Percentiles rank a stretch among this genome's conserved stretches.
Conservation (phyloP, 495 filamentous ascomycete species). For the Penicillium silybi region DNA sequence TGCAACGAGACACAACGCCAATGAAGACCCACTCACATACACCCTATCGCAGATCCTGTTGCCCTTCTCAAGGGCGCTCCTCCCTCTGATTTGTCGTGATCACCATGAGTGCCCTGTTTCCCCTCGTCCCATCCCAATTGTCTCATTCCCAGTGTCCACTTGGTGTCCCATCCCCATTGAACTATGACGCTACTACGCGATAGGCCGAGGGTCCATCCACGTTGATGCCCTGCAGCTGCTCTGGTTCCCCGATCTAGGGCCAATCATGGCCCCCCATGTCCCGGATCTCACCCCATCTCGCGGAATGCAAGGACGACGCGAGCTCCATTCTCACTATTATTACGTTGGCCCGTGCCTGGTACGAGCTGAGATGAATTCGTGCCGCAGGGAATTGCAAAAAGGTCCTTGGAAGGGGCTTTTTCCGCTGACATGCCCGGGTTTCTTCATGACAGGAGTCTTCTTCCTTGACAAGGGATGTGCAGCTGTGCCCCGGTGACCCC, state of each 20-base stretch:
- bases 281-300: conserved; percentile 14
- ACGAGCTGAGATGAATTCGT: conserved; percentile 15
- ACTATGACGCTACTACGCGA: conserved; percentile 21
- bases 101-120: conserved; percentile 8
- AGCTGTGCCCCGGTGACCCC: conserved; percentile 20
- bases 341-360: conserved; percentile 24
- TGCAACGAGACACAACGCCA: conserved; percentile 30
- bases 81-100: conserved; percentile 20
- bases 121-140: conserved; percentile 23
- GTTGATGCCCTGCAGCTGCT: conserved; percentile 24
- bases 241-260: conserved; percentile 12
- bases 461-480: conserved; percentile 27
- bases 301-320: conserved; percentile 28
- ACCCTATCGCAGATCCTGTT: conserved; percentile 24
- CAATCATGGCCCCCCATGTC: conserved; percentile 12
- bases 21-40: conserved; percentile 24
- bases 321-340: conserved; percentile 29
- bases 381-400: conserved; percentile 14
- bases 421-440: conserved; percentile 18
- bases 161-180: neutral
- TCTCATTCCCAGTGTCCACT: conserved; percentile 26
- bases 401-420: conserved; percentile 13
- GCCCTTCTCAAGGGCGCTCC: conserved; percentile 18
- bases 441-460: conserved; percentile 20
- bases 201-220: conserved; percentile 20